Conservation (phyloP, 176 grass and related monocot genomes). For the Tillandsia fasciculata region DNA sequence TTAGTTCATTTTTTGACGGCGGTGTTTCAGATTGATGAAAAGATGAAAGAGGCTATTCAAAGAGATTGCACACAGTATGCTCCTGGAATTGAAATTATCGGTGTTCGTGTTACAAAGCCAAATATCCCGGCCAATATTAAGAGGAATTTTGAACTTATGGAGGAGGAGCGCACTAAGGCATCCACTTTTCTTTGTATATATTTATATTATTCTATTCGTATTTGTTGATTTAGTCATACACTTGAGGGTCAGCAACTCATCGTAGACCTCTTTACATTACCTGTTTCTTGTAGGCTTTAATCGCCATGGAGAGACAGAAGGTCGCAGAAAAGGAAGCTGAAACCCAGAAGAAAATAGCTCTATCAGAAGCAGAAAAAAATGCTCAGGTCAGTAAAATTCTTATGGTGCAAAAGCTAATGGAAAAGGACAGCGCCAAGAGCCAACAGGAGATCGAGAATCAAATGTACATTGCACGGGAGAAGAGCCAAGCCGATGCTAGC, state of each 20-base stretch:
- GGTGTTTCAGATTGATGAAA: slow-evolving; percentile 89
- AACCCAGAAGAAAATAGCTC: slow-evolving; percentile 93
- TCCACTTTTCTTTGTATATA: slow-evolving; percentile 2
- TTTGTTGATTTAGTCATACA: slow-evolving; percentile 1
- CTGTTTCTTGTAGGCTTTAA: slow-evolving; percentile 43
- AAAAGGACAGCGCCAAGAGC: slow-evolving; percentile 79
- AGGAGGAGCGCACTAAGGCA: slow-evolving; percentile 99
- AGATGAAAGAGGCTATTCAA: slow-evolving; percentile 98
- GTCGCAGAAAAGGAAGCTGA: slow-evolving; percentile 96
- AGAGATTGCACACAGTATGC: slow-evolving; percentile 90
- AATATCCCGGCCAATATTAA: slow-evolving; percentile 83
- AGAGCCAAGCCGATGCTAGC: slow-evolving; percentile 67
- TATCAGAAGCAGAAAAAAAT: slow-evolving; percentile 97
- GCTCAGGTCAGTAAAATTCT: slow-evolving; percentile 92
- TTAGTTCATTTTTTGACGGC: too few relatives aligned
- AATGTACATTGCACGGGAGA: slow-evolving; percentile 86
- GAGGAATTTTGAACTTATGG: slow-evolving; percentile 97
- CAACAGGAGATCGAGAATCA: slow-evolving; percentile 94
- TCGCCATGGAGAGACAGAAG: slow-evolving; percentile 91
- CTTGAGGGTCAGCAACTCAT: not conserved
- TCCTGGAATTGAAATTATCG: slow-evolving; percentile 94
- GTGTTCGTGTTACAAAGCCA: slow-evolving; percentile 92
- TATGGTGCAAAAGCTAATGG: slow-evolving; percentile 93
- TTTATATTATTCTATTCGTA: not conserved
- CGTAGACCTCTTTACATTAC: slow-evolving; percentile 5